phyloP scores from a whole-genome alignment of 768 basidiomycete species.

The Epithele typhae region DNA sequence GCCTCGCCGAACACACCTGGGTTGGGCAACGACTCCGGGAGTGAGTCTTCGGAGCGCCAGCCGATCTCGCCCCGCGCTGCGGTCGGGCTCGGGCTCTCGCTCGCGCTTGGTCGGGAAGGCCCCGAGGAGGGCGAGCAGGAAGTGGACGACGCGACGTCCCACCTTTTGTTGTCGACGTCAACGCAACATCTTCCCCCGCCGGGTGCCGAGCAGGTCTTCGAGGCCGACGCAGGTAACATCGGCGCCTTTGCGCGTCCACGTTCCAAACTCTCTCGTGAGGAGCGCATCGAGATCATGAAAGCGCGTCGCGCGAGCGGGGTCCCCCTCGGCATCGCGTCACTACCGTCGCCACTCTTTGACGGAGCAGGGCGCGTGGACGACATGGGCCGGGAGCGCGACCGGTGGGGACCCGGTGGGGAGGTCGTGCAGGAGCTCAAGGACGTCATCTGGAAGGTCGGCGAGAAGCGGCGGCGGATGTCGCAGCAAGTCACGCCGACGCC shows the following conservation, averaged over 20 bases:
- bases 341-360: neutral
- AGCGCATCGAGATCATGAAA: slow-evolving; percentile 61
- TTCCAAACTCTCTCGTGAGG: slow-evolving; percentile 67
- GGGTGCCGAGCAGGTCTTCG: slow-evolving; percentile 82
- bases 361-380: slow-evolving; percentile 10
- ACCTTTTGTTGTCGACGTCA: slow-evolving; percentile 48
- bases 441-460: slow-evolving; percentile 83
- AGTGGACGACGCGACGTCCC: slow-evolving; percentile 52
- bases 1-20: slow-evolving; percentile 50
- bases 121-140: slow-evolving; percentile 40
- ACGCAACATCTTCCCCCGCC: slow-evolving; percentile 54
- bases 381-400: slow-evolving; percentile 28
- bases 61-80: slow-evolving; percentile 25
- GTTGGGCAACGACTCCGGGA: slow-evolving; percentile 42
- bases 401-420: slow-evolving; percentile 72
- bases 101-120: slow-evolving; percentile 10
- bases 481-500: slow-evolving; percentile 15
- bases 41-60: slow-evolving; percentile 53
- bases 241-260: slow-evolving; percentile 47
- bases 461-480: slow-evolving; percentile 54
- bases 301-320: slow-evolving; percentile 45
- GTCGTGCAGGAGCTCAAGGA: slow-evolving; percentile 84
- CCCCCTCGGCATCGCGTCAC: slow-evolving; percentile 14
- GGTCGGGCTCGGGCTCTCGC: slow-evolving; percentile 20
- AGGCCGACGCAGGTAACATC: slow-evolving; percentile 48